These are phyloP conservation scores for Euphorbia tirucalli DNA, from an alignment of 345 rosid species.

Conservation along the genomic window DNA sequence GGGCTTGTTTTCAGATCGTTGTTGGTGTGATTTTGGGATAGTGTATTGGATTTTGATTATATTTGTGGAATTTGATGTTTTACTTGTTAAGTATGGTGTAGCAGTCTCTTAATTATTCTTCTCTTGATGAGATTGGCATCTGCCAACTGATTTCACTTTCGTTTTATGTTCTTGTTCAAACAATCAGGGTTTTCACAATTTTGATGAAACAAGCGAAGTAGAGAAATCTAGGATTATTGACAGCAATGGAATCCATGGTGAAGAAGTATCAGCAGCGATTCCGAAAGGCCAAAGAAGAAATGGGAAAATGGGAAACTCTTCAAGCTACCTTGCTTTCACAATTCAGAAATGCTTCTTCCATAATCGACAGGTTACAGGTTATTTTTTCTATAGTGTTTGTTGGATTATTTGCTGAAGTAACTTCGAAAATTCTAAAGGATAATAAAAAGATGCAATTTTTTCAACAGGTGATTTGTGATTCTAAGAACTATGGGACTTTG, in stretches of 20 bases:
- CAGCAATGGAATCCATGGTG: constrained; percentile 58
- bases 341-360: constrained; percentile 60
- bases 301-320: constrained; percentile 67
- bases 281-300: constrained; percentile 53
- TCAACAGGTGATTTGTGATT: constrained; percentile 47
- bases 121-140: too few species aligned
- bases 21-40: not conserved
- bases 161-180: too few species aligned
- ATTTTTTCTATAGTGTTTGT: not conserved
- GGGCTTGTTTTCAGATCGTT: constrained; percentile 16
- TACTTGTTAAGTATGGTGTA: constrained; percentile 16
- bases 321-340: constrained; percentile 60
- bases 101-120: constrained; percentile 25
- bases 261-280: constrained; percentile 70
- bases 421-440: not conserved
- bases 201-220: too few species aligned
- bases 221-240: not conserved
- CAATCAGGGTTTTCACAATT: too few species aligned
- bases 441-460: not conserved
- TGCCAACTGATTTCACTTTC: too few species aligned
- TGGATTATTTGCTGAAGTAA: too few species aligned
- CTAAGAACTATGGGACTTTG: constrained; percentile 52
- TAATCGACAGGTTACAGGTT: constrained; percentile 69
- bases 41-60: too few species aligned
- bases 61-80: too few species aligned